Conservation (phyloP, 1,139 yeast species). For the Arxiozyma bovina region DNA sequence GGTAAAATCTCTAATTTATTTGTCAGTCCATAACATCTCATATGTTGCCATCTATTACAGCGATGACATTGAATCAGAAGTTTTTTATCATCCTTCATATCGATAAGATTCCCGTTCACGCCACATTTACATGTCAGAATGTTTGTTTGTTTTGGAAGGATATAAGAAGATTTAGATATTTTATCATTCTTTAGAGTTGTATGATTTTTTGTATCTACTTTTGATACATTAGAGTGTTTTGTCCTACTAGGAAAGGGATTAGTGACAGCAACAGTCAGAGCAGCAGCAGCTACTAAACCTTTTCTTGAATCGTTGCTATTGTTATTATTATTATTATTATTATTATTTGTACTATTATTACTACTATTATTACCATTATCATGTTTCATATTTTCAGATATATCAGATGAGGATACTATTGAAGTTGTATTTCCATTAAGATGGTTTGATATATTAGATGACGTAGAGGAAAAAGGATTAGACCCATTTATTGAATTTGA, state of each 20-base stretch:
- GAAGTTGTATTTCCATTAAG: background rate
- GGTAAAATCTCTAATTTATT: slow-evolving; percentile 65
- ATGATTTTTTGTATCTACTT: background rate
- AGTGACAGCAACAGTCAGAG: slow-evolving; percentile 27
- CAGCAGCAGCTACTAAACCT: slow-evolving; percentile 31
- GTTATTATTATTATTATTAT: background rate
- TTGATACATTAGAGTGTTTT: background rate
- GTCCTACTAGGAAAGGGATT: slow-evolving; percentile 27
- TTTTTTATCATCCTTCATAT: slow-evolving; percentile 56
- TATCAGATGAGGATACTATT: background rate
- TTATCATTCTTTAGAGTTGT: background rate
- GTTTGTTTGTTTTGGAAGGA: slow-evolving; percentile 71
- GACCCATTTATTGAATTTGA: background rate
- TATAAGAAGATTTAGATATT: slow-evolving; percentile 39
- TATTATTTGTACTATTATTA: background rate
- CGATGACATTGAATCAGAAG: slow-evolving; percentile 92
- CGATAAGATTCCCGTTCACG: slow-evolving; percentile 17
- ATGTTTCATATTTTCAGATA: background rate
- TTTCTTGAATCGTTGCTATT: slow-evolving; percentile 6
- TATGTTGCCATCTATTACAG: slow-evolving; percentile 92
- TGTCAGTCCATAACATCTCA: slow-evolving; percentile 70
- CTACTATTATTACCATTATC: background rate
- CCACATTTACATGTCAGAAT: slow-evolving; percentile 81
- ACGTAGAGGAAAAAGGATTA: background rate
- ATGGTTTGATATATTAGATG: background rate